Percentiles rank a stretch among this genome's conserved stretches.
These are phyloP conservation scores for Gryganskiella cystojenkinii DNA, from an alignment of 192 early-diverging fungal species.

Conservation along the genomic window DNA sequence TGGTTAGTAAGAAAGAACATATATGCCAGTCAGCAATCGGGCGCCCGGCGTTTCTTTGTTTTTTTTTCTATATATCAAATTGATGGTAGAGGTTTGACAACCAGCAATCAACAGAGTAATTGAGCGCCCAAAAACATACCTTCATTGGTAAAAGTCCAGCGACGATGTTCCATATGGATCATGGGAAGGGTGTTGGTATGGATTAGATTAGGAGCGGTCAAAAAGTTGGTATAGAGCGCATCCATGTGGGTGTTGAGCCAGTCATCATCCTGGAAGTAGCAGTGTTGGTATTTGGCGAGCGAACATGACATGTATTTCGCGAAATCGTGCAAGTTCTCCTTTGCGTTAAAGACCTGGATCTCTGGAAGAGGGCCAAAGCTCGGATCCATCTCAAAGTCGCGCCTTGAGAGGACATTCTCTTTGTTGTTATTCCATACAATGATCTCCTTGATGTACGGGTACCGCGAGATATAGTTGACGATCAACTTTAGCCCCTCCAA, in stretches of 20 bases:
- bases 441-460: conserved; percentile 66
- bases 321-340: conserved; percentile 62
- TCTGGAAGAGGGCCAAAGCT: conserved; percentile 31
- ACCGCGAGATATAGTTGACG: conserved; percentile 59
- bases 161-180: conserved; percentile 58
- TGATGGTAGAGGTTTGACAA: too few species aligned
- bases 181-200: conserved; percentile 63
- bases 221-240: conserved; percentile 66
- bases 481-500: conserved; percentile 47
- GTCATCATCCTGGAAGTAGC: conserved; percentile 70
- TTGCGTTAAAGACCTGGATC: conserved; percentile 56
- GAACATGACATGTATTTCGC: conserved; percentile 66
- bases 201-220: conserved; percentile 60
- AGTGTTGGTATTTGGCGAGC: conserved; percentile 60
- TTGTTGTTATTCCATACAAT: conserved; percentile 63
- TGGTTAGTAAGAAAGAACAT: background rate
- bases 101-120: too few species aligned
- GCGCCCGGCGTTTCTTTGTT: too few species aligned
- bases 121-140: too few species aligned
- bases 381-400: conserved; percentile 34
- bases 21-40: background rate
- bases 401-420: conserved; percentile 28
- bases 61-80: too few species aligned
- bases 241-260: conserved; percentile 66
- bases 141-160: conserved; percentile 65